Conservation (phyloP, 2,329 filamentous ascomycete species). For the Myriosclerotinia duriaeana region DNA sequence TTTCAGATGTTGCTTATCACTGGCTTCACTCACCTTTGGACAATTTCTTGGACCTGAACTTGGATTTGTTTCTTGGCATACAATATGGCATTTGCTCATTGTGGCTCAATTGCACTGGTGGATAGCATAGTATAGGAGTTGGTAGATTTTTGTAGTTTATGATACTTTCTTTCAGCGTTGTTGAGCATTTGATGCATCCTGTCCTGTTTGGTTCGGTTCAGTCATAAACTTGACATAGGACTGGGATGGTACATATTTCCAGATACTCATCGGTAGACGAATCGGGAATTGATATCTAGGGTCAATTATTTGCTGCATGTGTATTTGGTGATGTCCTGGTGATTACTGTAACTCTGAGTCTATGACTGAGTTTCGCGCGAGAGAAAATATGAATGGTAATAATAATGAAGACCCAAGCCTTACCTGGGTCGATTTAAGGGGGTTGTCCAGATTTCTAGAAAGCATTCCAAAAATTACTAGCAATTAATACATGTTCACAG, state of each 20-base stretch:
- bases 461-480: too few species aligned
- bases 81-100: constrained; percentile 12
- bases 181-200: neutral
- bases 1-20: neutral
- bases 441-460: neutral
- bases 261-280: constrained; percentile 2
- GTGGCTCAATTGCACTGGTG: neutral
- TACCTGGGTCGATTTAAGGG: neutral
- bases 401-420: neutral
- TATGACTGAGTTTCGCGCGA: neutral
- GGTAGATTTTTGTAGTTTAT: neutral
- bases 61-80: constrained; percentile 20
- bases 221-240: neutral
- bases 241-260: neutral
- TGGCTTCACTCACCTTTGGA: constrained; percentile 6
- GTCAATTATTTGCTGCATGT: neutral
- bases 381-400: neutral
- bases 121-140: constrained; percentile 16
- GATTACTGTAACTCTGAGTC: neutral
- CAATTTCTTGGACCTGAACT: constrained; percentile 18
- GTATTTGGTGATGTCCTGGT: neutral
- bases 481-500: neutral
- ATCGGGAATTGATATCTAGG: neutral
- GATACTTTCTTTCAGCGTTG: neutral
- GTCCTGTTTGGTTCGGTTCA: neutral